A percentile compares a stretch with the other conserved stretches of the same genome.
phyloP scores from a whole-genome alignment of 2,329 filamentous ascomycete species.

The Diaporthe longicolla region DNA sequence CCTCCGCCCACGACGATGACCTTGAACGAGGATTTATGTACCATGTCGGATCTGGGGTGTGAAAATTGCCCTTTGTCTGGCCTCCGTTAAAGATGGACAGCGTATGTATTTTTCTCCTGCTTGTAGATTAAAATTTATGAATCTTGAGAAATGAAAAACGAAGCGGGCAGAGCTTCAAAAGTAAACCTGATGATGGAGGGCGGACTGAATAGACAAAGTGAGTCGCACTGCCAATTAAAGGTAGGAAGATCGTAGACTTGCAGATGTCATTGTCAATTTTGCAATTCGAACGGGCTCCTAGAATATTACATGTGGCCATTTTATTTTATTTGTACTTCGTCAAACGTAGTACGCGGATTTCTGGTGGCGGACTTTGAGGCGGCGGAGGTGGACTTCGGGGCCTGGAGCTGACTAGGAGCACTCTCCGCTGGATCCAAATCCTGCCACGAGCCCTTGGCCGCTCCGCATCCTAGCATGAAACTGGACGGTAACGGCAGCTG shows the following conservation, averaged over 20 bases:
- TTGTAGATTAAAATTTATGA: no score
- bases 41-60: no score
- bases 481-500: no score
- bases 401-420: no score
- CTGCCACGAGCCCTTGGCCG: background rate
- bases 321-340: background rate
- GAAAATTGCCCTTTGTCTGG: no score
- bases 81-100: no score
- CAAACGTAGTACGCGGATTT: no score
- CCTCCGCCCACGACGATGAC: slow-evolving; percentile 51
- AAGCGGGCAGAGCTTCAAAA: background rate
- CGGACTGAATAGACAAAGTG: background rate
- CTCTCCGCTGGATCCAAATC: background rate
- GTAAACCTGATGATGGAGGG: background rate
- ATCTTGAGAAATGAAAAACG: no score
- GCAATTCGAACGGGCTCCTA: background rate
- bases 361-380: slow-evolving; percentile 4
- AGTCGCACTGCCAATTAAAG: background rate
- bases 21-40: slow-evolving; percentile 38
- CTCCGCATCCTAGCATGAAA: no score
- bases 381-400: slow-evolving; percentile 6
- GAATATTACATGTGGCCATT: background rate
- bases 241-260: no score
- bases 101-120: no score
- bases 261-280: no score